Evolutionary conservation across 768 basidiomycete genomes (phyloP).

Genomic region (Chalciporus piperatus): DNA sequence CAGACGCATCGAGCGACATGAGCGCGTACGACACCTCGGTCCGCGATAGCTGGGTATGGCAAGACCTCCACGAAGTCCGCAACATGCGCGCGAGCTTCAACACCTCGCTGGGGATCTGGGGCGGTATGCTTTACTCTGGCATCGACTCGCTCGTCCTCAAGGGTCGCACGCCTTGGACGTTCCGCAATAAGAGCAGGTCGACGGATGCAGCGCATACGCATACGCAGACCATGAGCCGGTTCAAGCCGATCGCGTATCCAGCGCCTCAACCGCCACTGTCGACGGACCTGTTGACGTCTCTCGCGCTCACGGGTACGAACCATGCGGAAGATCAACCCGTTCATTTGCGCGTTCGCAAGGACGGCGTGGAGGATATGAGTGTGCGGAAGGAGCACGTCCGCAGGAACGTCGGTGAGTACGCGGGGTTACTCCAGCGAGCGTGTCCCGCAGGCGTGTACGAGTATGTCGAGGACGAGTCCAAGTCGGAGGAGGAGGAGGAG

Average conservation of each 20-base stretch:
- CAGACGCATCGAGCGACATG: conserved; percentile 51
- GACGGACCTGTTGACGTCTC: conserved; percentile 89
- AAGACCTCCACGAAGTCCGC: conserved; percentile 84
- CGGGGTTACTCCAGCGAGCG: conserved; percentile 81
- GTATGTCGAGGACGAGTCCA: conserved; percentile 73
- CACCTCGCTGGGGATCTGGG: conserved; percentile 74
- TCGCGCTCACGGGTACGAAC: conserved; percentile 90
- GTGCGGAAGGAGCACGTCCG: conserved; percentile 64
- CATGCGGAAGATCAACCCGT: conserved; percentile 96
- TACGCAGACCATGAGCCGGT: conserved; percentile 51
- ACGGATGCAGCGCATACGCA: conserved; percentile 73
- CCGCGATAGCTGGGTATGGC: conserved; percentile 78
- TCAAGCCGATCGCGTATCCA: conserved; percentile 82
- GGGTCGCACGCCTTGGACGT: conserved; percentile 91
- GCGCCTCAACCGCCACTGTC: conserved; percentile 84
- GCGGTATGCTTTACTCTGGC: conserved; percentile 87
- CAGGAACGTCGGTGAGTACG: conserved; percentile 75
- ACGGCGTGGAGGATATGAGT: conserved; percentile 38
- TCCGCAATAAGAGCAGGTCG: conserved; percentile 55
- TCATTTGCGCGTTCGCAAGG: conserved; percentile 69
- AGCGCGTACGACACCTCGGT: conserved; percentile 67
- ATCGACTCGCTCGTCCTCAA: conserved; percentile 81
- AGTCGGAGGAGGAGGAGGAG: conserved; percentile 42
- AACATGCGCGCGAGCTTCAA: conserved; percentile 91
- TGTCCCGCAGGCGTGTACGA: conserved; percentile 98